Percentiles rank a stretch among this genome's conserved stretches.
These are phyloP conservation scores for Suillus placidus DNA, from an alignment of 768 basidiomycete species.

Conservation along the genomic window DNA sequence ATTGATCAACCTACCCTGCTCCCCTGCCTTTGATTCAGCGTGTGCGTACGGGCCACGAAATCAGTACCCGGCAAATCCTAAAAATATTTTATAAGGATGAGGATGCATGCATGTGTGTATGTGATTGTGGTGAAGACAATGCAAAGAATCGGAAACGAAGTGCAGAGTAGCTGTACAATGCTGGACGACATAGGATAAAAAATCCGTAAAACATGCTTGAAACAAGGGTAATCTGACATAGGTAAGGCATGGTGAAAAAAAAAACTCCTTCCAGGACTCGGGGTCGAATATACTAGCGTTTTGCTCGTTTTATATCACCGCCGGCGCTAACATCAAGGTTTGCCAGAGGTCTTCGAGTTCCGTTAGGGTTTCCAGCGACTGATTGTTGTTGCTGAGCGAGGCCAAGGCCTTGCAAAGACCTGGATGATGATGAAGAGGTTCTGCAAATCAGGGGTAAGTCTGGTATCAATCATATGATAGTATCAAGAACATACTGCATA, in stretches of 20 bases:
- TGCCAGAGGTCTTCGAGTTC: slow-evolving; percentile 33
- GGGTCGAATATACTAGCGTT: slow-evolving; percentile 29
- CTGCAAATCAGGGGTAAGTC: slow-evolving; percentile 12
- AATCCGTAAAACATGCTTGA: not conserved
- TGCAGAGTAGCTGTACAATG: slow-evolving; percentile 1
- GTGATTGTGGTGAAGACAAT: not conserved
- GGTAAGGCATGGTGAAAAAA: not conserved
- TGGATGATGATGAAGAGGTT: slow-evolving; percentile 24
- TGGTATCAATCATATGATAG: not conserved
- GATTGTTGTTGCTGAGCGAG: slow-evolving; percentile 36
- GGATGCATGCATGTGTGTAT: not conserved
- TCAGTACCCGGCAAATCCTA: not conserved
- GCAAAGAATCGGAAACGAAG: not conserved
- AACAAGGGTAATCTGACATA: not conserved
- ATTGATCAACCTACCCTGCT: not conserved
- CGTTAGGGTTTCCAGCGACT: slow-evolving; percentile 10
- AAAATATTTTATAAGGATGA: too few species aligned
- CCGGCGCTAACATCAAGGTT: slow-evolving; percentile 32
- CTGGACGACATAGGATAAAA: not conserved
- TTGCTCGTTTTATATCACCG: slow-evolving; percentile 43
- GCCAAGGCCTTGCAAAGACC: slow-evolving; percentile 42
- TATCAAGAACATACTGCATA: slow-evolving; percentile 32
- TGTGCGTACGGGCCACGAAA: not conserved
- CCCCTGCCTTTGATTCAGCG: not conserved
- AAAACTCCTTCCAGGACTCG: not conserved